Conservation (phyloP, 2,329 filamentous ascomycete species). For the Calonectria pauciramosa region DNA sequence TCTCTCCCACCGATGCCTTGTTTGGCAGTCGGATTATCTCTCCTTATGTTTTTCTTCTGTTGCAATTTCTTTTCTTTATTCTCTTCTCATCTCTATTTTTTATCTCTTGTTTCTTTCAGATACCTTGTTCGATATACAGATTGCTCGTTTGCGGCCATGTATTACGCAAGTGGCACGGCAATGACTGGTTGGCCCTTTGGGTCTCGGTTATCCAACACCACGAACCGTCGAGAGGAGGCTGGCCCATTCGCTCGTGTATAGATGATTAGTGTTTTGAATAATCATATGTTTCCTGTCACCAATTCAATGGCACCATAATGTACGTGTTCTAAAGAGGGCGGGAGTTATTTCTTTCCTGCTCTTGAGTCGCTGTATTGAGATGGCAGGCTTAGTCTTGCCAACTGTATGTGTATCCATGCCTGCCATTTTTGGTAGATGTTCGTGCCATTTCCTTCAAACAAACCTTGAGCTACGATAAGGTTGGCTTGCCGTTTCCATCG, state of each 20-base stretch:
- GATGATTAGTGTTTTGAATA: conserved; percentile 52
- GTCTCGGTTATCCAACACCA: conserved; percentile 26
- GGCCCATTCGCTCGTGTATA: conserved; percentile 52
- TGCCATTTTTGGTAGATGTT: background rate
- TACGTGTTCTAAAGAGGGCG: background rate
- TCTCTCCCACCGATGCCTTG: conserved; percentile 29
- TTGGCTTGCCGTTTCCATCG: background rate
- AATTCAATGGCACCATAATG: background rate
- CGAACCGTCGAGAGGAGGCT: conserved; percentile 45
- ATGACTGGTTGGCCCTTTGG: conserved; percentile 29
- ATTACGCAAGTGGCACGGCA: conserved; percentile 39
- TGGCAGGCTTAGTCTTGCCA: background rate
- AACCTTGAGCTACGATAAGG: background rate
- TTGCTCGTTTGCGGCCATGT: conserved; percentile 47
- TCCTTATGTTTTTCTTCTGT: conserved; percentile 37
- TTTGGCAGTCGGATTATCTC: conserved; percentile 36
- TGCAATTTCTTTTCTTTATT: conserved; percentile 38
- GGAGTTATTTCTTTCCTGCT: background rate
- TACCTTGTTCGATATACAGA: conserved; percentile 73
- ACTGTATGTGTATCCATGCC: background rate
- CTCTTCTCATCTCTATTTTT: conserved; percentile 36
- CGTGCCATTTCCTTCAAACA: background rate
- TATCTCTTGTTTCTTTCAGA: conserved; percentile 56
- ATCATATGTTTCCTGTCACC: conserved; percentile 45
- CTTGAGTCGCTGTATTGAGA: background rate